Evolutionary conservation across 306 rosid species (phyloP), one percentile per base, ranked within the genome.

Genomic region (Ziziphus jujuba): DNA sequence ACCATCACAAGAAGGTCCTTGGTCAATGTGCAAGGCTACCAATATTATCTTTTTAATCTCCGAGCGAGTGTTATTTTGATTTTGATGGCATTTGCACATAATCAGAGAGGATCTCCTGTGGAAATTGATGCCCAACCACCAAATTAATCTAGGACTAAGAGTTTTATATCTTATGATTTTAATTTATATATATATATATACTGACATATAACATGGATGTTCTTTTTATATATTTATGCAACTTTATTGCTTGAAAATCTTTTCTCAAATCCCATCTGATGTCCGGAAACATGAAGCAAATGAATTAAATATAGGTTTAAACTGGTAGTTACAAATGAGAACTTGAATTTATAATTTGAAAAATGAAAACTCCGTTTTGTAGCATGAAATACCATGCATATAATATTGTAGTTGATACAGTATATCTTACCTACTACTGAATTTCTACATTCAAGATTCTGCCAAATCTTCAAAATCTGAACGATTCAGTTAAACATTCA

Each of bases 251-350:
- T 72, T 51, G 52, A 75, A 69, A 50, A 34, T 58, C 75, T 75
- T 76, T 19, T 63, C 38, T 15, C 63, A 71, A 35, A 66, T 61
- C 63, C 8, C 75, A 67, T 81, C 71, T 75, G 75, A 59, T 88
- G 81, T 79, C 62, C 57, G 56, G 56, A 79, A 76, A 81, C 83
- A 79, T 81, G 85, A 86, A 81, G 70, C 85, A 81, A 2, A 31
- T 60, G 38, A 21, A 40, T 48, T 36, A 35, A 56, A 67, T 52
- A 54, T 66, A 52, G 19, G 72, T 35, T 56, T 24, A 72, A 73
- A 77, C 56, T 25, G 72, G 79, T 71, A 34, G 86, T 79, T 74
- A 43, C 73, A 45, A 64, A 28, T 28, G 44, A 49, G 80, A 60
- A 59, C 47, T 57, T 73, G 53, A 21, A 33, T 1, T 58, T 36